These are phyloP conservation scores for Aspergillus asperescens DNA, from an alignment of 495 filamentous ascomycete genomes.

Conservation along the genomic window DNA sequence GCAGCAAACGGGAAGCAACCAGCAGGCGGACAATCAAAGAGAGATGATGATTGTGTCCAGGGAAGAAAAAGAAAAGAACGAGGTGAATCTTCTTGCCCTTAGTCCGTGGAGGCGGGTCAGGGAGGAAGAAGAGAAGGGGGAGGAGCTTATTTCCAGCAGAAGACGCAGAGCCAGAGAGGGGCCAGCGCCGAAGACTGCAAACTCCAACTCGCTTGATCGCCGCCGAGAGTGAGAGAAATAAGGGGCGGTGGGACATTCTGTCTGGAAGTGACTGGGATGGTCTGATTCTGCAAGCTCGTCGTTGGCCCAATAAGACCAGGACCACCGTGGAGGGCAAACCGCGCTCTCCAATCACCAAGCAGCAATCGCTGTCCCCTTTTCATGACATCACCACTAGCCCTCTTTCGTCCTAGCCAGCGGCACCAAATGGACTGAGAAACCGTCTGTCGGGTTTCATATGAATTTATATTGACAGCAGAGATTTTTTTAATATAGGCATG, in stretches of 20 bases:
- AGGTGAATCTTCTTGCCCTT: background rate
- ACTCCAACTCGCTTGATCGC: too few species aligned
- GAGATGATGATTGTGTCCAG: conserved; percentile 8
- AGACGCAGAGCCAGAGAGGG: conserved; percentile 5
- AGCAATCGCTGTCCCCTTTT: conserved; percentile 14
- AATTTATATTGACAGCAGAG: too few species aligned
- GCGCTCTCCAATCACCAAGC: conserved; percentile 3
- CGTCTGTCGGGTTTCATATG: too few species aligned
- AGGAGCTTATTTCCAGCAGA: background rate
- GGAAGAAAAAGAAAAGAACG: conserved; percentile 12
- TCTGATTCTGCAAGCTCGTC: background rate
- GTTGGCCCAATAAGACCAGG: conserved; percentile 5
- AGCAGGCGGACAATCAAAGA: conserved; percentile 4
- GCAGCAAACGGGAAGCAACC: conserved; percentile 4
- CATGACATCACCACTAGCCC: background rate
- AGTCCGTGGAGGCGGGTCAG: conserved; percentile 1
- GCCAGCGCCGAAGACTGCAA: too few species aligned
- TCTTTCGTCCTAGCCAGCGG: conserved; percentile 1
- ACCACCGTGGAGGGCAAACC: conserved; percentile 2
- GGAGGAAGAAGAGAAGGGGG: background rate
- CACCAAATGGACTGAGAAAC: too few species aligned
- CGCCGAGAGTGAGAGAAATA: too few species aligned
- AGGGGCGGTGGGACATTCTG: too few species aligned
- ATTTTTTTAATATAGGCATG: too few species aligned
- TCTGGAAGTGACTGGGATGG: conserved; percentile 6